Base-by-base conservation (phyloP, 805 yeast species). In the Lipomyces anomalus region DNA sequence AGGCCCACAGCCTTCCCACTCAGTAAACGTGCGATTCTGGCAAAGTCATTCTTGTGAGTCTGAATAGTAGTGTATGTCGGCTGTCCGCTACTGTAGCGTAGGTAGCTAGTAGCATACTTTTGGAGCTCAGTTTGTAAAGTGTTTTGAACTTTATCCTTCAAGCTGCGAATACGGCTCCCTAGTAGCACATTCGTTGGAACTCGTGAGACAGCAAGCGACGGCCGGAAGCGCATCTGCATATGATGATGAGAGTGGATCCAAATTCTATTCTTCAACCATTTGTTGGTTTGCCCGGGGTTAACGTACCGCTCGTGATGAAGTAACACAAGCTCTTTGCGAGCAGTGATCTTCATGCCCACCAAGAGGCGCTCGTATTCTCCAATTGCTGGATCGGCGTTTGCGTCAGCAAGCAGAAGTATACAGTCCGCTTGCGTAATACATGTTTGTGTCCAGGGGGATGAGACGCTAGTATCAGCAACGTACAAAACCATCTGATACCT, bases 171-270 rank as follows among this genome's bases (percentile, higher is more conserved):
- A 29, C 48, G 43, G 4, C 32, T 32, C 17, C 48, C 42, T 17
- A 46, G 34, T 13, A 42, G 13, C 30, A 26, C 30, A 16, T 48
- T 44, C 11, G 56, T 24, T 36, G 42, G 44, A 37, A 26, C 28
- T 6, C 48, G 56, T 17, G 43, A 41, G 30, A 13, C 30, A 13
- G 11, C 30, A 24, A 35, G 43, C 16, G 50, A 35, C 2, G 35
- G 43, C 4, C 57, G 46, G 17, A 69, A 58, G 23, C 65, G 68
- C 78, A 89, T 80, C 56, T 86, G 94, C 11, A 90, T 76, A 62
- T 90, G 97, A 61, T 92, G 97, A 60, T 90, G 96, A 0, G 87
- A 79, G 52, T 86, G 86, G 3, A 92, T 87, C 97, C 97, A 92
- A 1, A 80, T 74, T 52, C 98, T 69, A 48, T 77, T 78, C 57